These are phyloP conservation scores for Nicotiana sylvestris DNA, from an alignment of 257 asterid species.

Conservation along the genomic window DNA sequence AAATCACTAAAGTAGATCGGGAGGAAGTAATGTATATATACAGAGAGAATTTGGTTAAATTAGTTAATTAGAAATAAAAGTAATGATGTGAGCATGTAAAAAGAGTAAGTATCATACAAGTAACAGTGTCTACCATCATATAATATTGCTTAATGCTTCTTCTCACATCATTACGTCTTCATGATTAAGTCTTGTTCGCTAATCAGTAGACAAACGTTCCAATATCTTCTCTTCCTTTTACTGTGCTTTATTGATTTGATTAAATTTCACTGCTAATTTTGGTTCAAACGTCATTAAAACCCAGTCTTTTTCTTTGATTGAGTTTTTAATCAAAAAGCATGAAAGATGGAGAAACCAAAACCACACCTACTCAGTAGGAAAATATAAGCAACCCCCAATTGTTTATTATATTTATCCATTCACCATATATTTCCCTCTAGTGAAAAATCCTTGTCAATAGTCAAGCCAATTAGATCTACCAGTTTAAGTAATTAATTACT, in stretches of 20 bases:
- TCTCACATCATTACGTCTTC: slow-evolving; percentile 9
- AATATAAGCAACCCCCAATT: neutral
- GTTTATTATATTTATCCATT: neutral
- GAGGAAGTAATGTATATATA: neutral
- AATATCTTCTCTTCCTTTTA: neutral
- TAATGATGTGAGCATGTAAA: slow-evolving; percentile 9
- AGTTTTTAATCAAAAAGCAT: neutral
- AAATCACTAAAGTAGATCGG: too few relatives aligned
- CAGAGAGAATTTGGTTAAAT: neutral
- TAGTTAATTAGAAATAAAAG: neutral
- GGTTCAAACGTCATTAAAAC: neutral
- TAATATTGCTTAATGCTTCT: neutral
- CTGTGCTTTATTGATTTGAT: neutral
- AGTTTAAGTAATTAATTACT: neutral
- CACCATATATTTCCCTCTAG: neutral
- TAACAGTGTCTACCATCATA: neutral
- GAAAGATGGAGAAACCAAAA: neutral
- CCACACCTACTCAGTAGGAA: neutral
- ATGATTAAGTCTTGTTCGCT: slow-evolving; percentile 6
- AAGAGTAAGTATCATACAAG: slow-evolving; percentile 5
- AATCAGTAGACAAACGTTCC: neutral
- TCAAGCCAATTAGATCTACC: neutral
- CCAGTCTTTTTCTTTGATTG: neutral
- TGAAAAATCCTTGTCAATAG: neutral
- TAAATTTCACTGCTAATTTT: neutral